Evolutionary conservation across 768 basidiomycete species (phyloP).

Genomic region (Trametes maxima): DNA sequence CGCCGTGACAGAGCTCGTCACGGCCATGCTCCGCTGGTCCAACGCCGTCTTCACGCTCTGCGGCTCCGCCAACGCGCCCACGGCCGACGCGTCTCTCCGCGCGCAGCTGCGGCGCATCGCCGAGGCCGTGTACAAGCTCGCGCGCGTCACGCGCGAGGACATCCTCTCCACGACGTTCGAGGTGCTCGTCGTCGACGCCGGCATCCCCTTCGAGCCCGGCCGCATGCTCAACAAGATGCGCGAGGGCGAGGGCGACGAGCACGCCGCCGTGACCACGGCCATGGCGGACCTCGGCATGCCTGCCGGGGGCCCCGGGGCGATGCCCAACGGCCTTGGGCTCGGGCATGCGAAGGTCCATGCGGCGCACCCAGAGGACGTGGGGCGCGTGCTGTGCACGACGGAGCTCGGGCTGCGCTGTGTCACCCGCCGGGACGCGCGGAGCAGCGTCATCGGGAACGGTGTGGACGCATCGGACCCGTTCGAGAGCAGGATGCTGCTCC

Average conservation of each 20-base stretch:
- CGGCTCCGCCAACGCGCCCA: slow-evolving; percentile 52
- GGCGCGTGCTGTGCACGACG: slow-evolving; percentile 61
- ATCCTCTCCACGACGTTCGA: slow-evolving; percentile 81
- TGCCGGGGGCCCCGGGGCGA: neutral
- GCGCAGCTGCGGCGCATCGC: slow-evolving; percentile 69
- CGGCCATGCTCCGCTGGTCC: slow-evolving; percentile 74
- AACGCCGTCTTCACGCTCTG: slow-evolving; percentile 67
- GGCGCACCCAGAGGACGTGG: slow-evolving; percentile 35
- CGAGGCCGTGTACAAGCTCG: slow-evolving; percentile 61
- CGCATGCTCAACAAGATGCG: slow-evolving; percentile 68
- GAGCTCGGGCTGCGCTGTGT: slow-evolving; percentile 72
- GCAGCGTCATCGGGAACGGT: slow-evolving; percentile 27
- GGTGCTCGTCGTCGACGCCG: slow-evolving; percentile 61
- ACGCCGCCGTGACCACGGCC: slow-evolving; percentile 31
- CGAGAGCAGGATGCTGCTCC: slow-evolving; percentile 62
- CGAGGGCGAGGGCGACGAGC: slow-evolving; percentile 43
- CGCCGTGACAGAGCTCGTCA: slow-evolving; percentile 70
- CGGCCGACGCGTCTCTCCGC: slow-evolving; percentile 44
- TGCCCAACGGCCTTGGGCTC: slow-evolving; percentile 11
- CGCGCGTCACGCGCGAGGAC: slow-evolving; percentile 67
- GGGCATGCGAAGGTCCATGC: slow-evolving; percentile 21
- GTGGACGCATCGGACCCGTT: slow-evolving; percentile 46
- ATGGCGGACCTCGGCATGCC: slow-evolving; percentile 1
- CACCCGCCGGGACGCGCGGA: slow-evolving; percentile 43
- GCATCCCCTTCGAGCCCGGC: slow-evolving; percentile 48